Evolutionary conservation across 225 moss, liverwort and hornwort genomes (phyloP), one percentile per base, ranked within the genome.

Genomic region (Bryum argenteum): DNA sequence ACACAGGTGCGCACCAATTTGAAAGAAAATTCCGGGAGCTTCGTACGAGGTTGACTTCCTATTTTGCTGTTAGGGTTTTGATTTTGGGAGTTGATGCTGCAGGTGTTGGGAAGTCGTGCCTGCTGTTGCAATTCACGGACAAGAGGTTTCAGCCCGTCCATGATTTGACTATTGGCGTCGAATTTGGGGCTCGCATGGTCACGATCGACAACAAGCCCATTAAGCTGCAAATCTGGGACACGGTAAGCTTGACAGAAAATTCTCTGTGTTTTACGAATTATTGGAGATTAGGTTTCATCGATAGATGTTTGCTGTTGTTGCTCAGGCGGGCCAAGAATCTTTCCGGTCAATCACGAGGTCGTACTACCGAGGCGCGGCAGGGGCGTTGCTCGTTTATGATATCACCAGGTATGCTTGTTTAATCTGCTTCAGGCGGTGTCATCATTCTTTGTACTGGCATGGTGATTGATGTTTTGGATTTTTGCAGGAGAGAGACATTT

Each of bases 181-280:
- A 96, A 85, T 96, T 96, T 66, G 96, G 96, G 45, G 96, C 96
- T 22, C 91, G 96, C 22, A 96, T 96, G 96, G 89, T 96, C 54
- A 96, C 90, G 45, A 96, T 96, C 70, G 96, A 93, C 80, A 96
- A 89, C 41, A 96, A 96, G 81, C 96, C 96, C 69, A 96, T 96
- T 64, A 96, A 96, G 83, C 90, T 96, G 48, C 96, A 96, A 83
- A 96, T 96, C 54, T 96, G 96, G 96, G 96, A 96, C 69, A 97
- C 93, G 77, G 93, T 96, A 81, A 6, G 79, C 48, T 52, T 12
- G n/a, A n/a, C 9, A 52, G 26, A 18, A 20, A 18, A 67, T 9
- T n/a, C 24, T 22, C 13, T 9, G n/a, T 38, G 65, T 1, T 62
- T 20, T 11, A 51, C 56, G 11, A 18, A 62, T 3, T 10, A 18